phyloP scores from a whole-genome alignment of 495 filamentous ascomycete species.

The Durotheca rogersii region DNA sequence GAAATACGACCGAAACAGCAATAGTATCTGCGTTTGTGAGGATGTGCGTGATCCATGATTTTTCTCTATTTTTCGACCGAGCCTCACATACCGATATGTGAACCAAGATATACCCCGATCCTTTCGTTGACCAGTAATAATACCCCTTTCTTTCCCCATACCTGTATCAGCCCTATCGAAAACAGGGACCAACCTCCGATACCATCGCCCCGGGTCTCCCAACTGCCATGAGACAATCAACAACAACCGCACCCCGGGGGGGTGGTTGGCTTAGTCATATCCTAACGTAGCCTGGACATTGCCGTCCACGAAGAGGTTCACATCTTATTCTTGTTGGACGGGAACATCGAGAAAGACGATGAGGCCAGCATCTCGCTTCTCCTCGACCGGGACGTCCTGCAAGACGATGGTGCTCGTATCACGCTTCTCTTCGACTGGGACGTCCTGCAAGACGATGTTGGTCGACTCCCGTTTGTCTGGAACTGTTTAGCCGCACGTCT shows the following conservation, averaged over 20 bases:
- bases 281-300: no score
- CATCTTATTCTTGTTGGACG: no score
- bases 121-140: no score
- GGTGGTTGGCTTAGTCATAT: neutral
- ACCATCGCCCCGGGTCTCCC: neutral
- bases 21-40: no score
- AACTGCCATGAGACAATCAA: neutral
- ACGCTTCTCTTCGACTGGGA: neutral
- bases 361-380: neutral
- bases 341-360: neutral
- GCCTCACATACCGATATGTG: no score
- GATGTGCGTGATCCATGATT: no score
- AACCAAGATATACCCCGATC: no score
- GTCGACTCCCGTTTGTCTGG: neutral
- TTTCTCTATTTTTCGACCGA: no score
- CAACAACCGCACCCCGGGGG: neutral
- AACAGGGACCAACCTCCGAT: neutral
- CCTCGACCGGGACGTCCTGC: neutral
- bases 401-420: constrained; percentile 1
- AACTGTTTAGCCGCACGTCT: neutral
- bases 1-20: neutral
- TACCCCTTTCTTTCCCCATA: no score
- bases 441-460: neutral
- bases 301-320: no score
- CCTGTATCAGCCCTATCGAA: neutral